phyloP scores from a whole-genome alignment of 2,329 filamentous ascomycete species.

The Colletotrichum musae region DNA sequence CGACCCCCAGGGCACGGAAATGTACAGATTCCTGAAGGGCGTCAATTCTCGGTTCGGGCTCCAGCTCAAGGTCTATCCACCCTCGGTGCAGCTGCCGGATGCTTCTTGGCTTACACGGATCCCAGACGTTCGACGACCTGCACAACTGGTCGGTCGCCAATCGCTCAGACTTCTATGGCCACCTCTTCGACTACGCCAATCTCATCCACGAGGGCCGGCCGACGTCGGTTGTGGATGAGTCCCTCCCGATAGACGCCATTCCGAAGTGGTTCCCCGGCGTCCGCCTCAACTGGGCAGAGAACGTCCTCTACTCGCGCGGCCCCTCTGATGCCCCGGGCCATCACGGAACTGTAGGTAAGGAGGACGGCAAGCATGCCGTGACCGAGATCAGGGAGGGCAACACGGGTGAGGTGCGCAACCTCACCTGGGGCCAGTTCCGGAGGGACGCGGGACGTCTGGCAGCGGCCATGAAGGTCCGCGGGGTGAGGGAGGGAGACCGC shows the following conservation, averaged over 20 bases:
- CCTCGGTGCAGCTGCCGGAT: accelerated
- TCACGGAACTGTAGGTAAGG: conserved; percentile 73
- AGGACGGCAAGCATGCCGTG: conserved; percentile 78
- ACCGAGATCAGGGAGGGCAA: conserved; percentile 81
- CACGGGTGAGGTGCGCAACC: conserved; percentile 62
- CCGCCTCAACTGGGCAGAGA: conserved; percentile 84
- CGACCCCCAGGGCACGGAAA: conserved; percentile 71
- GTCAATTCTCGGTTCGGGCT: conserved; percentile 72
- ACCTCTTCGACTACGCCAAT: conserved; percentile 71
- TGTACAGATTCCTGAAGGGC: conserved; percentile 77
- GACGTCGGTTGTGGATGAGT: conserved; percentile 76
- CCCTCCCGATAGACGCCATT: conserved; percentile 77
- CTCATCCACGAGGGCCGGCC: conserved; percentile 76
- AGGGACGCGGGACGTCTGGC: conserved; percentile 70
- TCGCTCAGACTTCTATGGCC: conserved; percentile 75
- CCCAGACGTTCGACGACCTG: conserved; percentile 77
- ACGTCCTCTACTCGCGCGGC: conserved; percentile 75
- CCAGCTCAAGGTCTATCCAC: conserved; percentile 66
- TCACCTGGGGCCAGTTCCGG: conserved; percentile 79
- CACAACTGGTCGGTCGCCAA: conserved; percentile 77
- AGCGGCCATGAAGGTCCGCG: conserved; percentile 76
- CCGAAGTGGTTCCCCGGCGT: conserved; percentile 85
- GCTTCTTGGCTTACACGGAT: conserved; percentile 20
- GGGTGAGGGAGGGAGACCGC: conserved; percentile 79
- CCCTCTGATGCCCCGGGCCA: conserved; percentile 57